A percentile compares a stretch with the other conserved stretches of the same genome.
phyloP scores from a whole-genome alignment of 2,329 filamentous ascomycete genomes.

The Calonectria multiphialidica region DNA sequence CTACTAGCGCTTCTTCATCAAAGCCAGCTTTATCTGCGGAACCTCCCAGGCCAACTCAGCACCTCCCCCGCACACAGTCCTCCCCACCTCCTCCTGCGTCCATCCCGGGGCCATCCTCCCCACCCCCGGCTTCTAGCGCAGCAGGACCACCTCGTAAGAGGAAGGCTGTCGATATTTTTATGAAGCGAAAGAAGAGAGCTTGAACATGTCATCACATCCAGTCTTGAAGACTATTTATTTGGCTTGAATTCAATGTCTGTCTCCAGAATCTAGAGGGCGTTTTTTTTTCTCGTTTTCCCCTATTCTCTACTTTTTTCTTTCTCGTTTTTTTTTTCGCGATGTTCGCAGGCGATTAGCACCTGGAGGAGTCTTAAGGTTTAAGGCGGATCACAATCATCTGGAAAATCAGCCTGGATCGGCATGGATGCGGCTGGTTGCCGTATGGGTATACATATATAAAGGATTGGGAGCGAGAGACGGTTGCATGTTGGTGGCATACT shows the following conservation, averaged over 20 bases:
- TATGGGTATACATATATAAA: neutral
- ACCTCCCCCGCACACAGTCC: slow-evolving; percentile 30
- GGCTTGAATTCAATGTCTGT: neutral
- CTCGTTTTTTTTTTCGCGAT: neutral
- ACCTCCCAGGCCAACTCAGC: slow-evolving; percentile 24
- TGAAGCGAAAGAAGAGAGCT: slow-evolving; percentile 56
- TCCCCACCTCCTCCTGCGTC: slow-evolving; percentile 38
- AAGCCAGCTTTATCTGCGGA: slow-evolving; percentile 19
- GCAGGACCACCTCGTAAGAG: slow-evolving; percentile 51
- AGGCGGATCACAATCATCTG: neutral
- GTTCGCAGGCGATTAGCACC: neutral
- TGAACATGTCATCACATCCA: slow-evolving; percentile 11
- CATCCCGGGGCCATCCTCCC: slow-evolving; percentile 36
- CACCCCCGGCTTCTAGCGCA: slow-evolving; percentile 20
- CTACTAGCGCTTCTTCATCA: slow-evolving; percentile 22
- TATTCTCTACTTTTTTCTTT: neutral
- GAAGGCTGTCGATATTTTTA: slow-evolving; percentile 63
- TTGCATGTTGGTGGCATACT: slow-evolving; percentile 1
- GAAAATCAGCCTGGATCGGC: neutral
- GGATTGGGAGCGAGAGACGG: neutral
- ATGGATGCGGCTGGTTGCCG: slow-evolving; percentile 5
- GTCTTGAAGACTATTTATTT: neutral
- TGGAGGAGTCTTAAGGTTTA: slow-evolving; percentile 9
- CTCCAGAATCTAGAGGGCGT: slow-evolving; percentile 3
- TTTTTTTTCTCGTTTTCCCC: slow-evolving; percentile 11